Base-by-base conservation (phyloP, 2,329 filamentous ascomycete species). In the Leptographium wingfieldii region DNA sequence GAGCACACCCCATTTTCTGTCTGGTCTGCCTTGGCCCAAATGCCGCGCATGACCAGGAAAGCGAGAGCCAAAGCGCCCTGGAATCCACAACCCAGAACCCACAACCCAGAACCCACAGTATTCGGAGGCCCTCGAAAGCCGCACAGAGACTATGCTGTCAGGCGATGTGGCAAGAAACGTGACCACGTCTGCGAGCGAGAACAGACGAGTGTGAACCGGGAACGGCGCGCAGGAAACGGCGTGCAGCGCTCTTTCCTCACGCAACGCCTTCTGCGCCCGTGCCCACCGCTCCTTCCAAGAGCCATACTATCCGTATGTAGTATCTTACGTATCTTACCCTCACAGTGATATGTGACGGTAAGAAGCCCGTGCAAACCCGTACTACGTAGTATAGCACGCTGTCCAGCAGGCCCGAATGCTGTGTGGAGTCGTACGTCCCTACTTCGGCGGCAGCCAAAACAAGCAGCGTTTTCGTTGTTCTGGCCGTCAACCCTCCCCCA, bases 11-110 rank as follows among this genome's bases (percentile, higher is more conserved):
- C n/a, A 46, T 22, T n/a, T n/a, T 46, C 12, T 3, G 25, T 25
- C 22, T 5, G 48, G 56, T 61, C 60, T 61, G 60, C 60, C 60
- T 61, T 51, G 54, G n/a, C 54, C 53, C 60, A 57, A 61, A 55
- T 59, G 60, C 57, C 57, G 60, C 60, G 49, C 60, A 61, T 59
- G 60, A 61, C 57, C 35, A 43, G 56, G 49, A n/a, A 33, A 55
- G 49, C 27, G 5, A 52, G n/a, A 53, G 29, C 22, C 33, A 35
- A 35, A 35, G 33, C 33, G 9, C 19, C 54, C 54, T 31, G 33
- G 19, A 33, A 29, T 14, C 54, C 54, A 27, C 43, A n/a, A 29
- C 6, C 54, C 54, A 40, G 19, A 7, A 29, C 6, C 54, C 35
- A 40, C 43, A n/a, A 35, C 9, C 33, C 6, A 35, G 6, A 35